These are phyloP conservation scores for Grigorovia humatica DNA, from an alignment of 805 yeast species.

Conservation along the genomic window DNA sequence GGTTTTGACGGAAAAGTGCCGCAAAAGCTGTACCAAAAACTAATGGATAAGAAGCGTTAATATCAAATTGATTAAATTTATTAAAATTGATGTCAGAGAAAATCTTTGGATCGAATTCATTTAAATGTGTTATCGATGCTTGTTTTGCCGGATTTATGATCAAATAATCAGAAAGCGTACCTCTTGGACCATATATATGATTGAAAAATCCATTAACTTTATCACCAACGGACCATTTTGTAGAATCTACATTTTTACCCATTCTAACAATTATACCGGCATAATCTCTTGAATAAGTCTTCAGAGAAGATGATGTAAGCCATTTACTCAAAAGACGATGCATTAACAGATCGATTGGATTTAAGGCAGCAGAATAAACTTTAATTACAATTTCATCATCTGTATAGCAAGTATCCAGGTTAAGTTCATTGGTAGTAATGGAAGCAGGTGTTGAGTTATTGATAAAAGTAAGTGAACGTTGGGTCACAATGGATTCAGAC, in stretches of 20 bases:
- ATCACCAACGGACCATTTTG: conserved; percentile 17
- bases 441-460: conserved; percentile 14
- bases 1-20: conserved; percentile 26
- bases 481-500: conserved; percentile 2
- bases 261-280: conserved; percentile 21
- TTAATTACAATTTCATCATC: conserved; percentile 21
- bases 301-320: conserved; percentile 6
- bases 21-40: conserved; percentile 53
- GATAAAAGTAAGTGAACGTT: conserved; percentile 18
- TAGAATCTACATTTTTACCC: conserved; percentile 14
- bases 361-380: conserved; percentile 24
- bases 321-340: conserved; percentile 9
- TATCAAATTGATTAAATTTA: conserved; percentile 13
- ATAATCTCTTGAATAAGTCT: conserved; percentile 23
- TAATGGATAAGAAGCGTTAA: conserved; percentile 47
- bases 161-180: conserved; percentile 40
- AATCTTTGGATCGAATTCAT: not conserved
- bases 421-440: conserved; percentile 12
- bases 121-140: conserved; percentile 28
- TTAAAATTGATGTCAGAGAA: conserved; percentile 1
- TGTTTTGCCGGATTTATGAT: conserved; percentile 28
- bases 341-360: conserved; percentile 22
- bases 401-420: conserved; percentile 17
- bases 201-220: conserved; percentile 19
- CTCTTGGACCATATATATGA: conserved; percentile 23